A percentile compares a stretch with the other conserved stretches of the same genome.
phyloP scores from a whole-genome alignment of 1,139 yeast species.

The Yamadazyma triangularis region DNA sequence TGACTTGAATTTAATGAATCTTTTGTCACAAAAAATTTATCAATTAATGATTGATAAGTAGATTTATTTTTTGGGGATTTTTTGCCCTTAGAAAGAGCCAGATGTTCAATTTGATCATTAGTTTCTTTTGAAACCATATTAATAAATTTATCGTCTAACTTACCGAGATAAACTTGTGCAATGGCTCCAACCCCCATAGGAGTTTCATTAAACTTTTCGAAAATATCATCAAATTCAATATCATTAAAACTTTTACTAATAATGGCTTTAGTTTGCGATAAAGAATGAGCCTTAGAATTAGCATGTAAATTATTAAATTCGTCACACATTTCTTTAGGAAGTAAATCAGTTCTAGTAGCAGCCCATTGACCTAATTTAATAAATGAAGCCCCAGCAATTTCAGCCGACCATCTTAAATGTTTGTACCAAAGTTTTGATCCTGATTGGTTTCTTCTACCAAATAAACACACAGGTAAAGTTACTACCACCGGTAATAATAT shows the following conservation, averaged over 20 bases:
- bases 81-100: conserved; percentile 1
- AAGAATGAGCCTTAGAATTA: conserved; percentile 71
- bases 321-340: conserved; percentile 73
- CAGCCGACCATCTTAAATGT: conserved; percentile 64
- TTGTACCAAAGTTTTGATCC: conserved; percentile 75
- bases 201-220: conserved; percentile 67
- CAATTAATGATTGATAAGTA: conserved; percentile 21
- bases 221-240: conserved; percentile 67
- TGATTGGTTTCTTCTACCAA: conserved; percentile 45
- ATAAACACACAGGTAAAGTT: conserved; percentile 59
- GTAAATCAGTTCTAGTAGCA: conserved; percentile 94
- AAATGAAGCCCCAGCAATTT: conserved; percentile 89
- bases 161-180: conserved; percentile 89
- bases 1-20: conserved; percentile 41
- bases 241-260: conserved; percentile 57
- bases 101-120: conserved; percentile 11
- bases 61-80: neutral
- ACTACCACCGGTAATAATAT: conserved; percentile 70
- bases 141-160: conserved; percentile 46
- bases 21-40: conserved; percentile 35
- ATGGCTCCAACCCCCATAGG: conserved; percentile 97
- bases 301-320: conserved; percentile 79
- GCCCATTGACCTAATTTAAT: conserved; percentile 99
- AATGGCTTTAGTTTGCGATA: conserved; percentile 54
- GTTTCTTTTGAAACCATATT: conserved; percentile 29